Evolutionary conservation across 805 yeast genomes (phyloP), one percentile per base, ranked within the genome.

Genomic region (Diddensiella santjacobensis): DNA sequence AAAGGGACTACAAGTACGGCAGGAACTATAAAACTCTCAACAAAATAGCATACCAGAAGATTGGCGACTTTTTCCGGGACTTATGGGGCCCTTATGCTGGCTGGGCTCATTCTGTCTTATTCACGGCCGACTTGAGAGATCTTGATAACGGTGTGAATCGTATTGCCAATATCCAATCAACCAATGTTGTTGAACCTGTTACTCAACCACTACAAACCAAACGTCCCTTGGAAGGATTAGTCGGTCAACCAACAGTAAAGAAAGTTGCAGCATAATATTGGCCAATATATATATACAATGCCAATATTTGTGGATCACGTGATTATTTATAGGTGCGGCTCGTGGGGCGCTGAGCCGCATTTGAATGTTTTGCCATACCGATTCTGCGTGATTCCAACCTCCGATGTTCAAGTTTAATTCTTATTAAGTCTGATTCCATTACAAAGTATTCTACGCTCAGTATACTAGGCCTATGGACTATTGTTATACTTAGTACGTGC

Each of bases 91-190:
- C 77, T 1, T 85, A 84, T 62, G 97, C 99, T 1, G 99, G 99
- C 0, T 93, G 99, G 99, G 98, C 98, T 0, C 99, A 91, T 60
- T 84, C 91, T n/a, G 88, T 91, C 8, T 71, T 90, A 49, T 90
- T 90, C 66, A 84, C 97, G 0, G 87, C 89, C 3, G 96, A 89
- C 60, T 72, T 90, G 47, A 37, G 51, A 15, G 52, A 53, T 37
- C 41, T 53, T n/a, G 45, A 51, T 31, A 51, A 51, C 30, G 55
- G 55, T 10, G 30, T 51, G 36, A 51, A 51, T 20, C 22, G 20
- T 20, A 10, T 4, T 13, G 20, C n/a, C 15, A 35, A 15, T 15
- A 8, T 13, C 13, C 13, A 8, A 26, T 13, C 31, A 26, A 13
- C 8, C 11, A 26, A 26, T 26, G 8, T 13, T 13, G 13, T 26